These are phyloP conservation scores for Pseudoperonospora humuli DNA, from an alignment of 352 stramenopile genomes.

Conservation along the genomic window DNA sequence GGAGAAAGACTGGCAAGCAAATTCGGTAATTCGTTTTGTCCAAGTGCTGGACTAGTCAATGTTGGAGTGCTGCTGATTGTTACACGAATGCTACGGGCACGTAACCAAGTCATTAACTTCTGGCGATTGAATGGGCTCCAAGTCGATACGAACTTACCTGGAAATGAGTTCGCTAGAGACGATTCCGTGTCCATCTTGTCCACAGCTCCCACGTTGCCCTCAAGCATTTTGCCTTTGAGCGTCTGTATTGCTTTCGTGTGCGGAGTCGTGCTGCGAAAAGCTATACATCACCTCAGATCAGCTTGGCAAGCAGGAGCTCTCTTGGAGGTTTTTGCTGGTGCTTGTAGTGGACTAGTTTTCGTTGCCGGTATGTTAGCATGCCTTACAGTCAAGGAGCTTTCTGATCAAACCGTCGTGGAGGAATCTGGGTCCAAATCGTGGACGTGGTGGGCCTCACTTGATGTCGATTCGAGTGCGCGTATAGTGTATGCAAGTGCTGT, in stretches of 20 bases:
- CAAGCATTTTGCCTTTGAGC: constrained; percentile 14
- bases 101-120: constrained; percentile 88
- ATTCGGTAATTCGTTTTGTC: background rate
- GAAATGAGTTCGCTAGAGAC: constrained; percentile 69
- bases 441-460: constrained; percentile 7
- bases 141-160: constrained; percentile 33
- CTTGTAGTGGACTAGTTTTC: constrained; percentile 19
- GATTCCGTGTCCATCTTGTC: constrained; percentile 78
- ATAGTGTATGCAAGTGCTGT: constrained; percentile 34
- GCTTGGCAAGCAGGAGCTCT: background rate
- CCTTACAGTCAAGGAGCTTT: constrained; percentile 19
- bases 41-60: constrained; percentile 5
- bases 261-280: constrained; percentile 27
- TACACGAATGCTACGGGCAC: constrained; percentile 55
- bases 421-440: background rate
- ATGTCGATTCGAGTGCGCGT: constrained; percentile 36
- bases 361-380: constrained; percentile 19
- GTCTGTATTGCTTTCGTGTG: constrained; percentile 33
- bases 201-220: constrained; percentile 42
- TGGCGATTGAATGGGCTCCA: constrained; percentile 55
- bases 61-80: constrained; percentile 29
- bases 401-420: constrained; percentile 2
- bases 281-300: background rate
- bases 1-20: constrained; percentile 1
- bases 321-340: constrained; percentile 4